These are phyloP conservation scores for Rhizopus sp. DNA, from an alignment of 371 early-diverging fungal genomes.

Conservation along the genomic window DNA sequence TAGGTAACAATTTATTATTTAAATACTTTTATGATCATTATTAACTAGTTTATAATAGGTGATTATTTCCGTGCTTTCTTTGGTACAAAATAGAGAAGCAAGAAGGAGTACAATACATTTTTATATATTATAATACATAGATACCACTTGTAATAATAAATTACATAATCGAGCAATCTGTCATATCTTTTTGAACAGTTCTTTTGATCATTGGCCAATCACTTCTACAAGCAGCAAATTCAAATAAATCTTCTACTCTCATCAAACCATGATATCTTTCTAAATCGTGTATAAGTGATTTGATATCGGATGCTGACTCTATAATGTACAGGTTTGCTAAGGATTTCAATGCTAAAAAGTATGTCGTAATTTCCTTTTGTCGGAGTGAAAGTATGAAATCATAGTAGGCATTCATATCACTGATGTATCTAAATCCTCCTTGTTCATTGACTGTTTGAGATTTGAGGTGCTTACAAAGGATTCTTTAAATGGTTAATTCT, in stretches of 20 bases:
- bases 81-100: slow-evolving; percentile 26
- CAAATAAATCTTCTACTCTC: slow-evolving; percentile 89
- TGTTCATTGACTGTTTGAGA: slow-evolving; percentile 74
- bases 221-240: slow-evolving; percentile 84
- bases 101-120: neutral
- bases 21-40: neutral
- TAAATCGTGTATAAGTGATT: slow-evolving; percentile 83
- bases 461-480: slow-evolving; percentile 80
- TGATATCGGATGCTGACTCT: slow-evolving; percentile 78
- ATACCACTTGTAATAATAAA: neutral
- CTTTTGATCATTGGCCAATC: slow-evolving; percentile 87
- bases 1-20: slow-evolving; percentile 62
- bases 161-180: slow-evolving; percentile 67
- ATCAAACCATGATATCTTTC: slow-evolving; percentile 83
- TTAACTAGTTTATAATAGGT: slow-evolving; percentile 16
- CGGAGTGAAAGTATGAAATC: slow-evolving; percentile 59
- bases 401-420: slow-evolving; percentile 88
- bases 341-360: slow-evolving; percentile 88
- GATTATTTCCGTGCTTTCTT: slow-evolving; percentile 41
- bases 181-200: slow-evolving; percentile 79
- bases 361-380: slow-evolving; percentile 72
- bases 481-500: slow-evolving; percentile 25
- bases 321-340: slow-evolving; percentile 91
- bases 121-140: slow-evolving; percentile 1
- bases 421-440: slow-evolving; percentile 84